phyloP scores from a whole-genome alignment of 2,329 filamentous ascomycete genomes.

The Colletotrichum sp. region DNA sequence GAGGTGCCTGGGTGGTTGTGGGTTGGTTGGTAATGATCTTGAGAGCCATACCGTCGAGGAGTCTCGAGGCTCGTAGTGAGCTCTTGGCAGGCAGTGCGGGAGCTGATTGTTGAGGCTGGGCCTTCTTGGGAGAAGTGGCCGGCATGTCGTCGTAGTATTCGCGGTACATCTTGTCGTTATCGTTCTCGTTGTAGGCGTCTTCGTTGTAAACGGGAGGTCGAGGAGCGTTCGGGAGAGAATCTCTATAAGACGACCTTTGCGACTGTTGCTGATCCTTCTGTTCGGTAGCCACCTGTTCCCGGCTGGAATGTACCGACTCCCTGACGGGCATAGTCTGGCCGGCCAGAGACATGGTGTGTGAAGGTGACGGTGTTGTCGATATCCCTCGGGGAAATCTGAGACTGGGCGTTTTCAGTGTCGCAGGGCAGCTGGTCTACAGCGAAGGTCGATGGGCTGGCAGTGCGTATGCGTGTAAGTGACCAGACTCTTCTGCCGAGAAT shows the following conservation, averaged over 20 bases:
- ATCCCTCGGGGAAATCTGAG: conserved; percentile 15
- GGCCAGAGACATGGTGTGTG: conserved; percentile 22
- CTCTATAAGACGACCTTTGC: conserved; percentile 21
- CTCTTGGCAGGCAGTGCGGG: conserved; percentile 58
- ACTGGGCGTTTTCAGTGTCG: conserved; percentile 16
- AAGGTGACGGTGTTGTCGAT: conserved; percentile 10
- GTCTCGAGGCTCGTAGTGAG: conserved; percentile 51
- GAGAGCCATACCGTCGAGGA: conserved; percentile 41
- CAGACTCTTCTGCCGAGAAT: not conserved
- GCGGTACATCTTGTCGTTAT: conserved; percentile 23
- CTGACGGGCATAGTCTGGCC: conserved; percentile 21
- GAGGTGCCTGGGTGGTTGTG: conserved; percentile 46
- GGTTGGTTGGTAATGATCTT: conserved; percentile 33
- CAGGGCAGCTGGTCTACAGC: conserved; percentile 17
- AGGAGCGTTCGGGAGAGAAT: conserved; percentile 21
- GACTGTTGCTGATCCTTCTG: conserved; percentile 7
- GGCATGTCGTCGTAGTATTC: conserved; percentile 25
- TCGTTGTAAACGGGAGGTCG: conserved; percentile 13
- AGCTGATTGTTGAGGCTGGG: conserved; percentile 26
- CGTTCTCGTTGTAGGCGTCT: conserved; percentile 23
- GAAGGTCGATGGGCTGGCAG: not conserved
- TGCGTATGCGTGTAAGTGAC: conserved; percentile 9
- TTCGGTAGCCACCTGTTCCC: not conserved
- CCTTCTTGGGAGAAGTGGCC: conserved; percentile 20
- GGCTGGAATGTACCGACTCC: conserved; percentile 18